Conservation (phyloP, 805 yeast species). For the Hanseniaspora lachancei region DNA sequence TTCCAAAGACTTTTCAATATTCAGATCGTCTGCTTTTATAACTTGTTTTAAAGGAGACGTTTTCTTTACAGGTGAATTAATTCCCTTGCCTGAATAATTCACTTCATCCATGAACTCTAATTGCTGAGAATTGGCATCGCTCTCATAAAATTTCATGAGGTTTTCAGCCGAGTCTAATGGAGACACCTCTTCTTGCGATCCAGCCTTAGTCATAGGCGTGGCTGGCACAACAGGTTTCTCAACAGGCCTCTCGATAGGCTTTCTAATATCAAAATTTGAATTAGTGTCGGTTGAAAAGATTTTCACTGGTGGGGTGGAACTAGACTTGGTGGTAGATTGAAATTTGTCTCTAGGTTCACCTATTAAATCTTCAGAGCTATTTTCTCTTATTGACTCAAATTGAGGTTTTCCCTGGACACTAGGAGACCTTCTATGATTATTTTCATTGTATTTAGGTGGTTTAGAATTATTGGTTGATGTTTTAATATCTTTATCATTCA, state of each 20-base stretch:
- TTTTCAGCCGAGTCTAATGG: neutral
- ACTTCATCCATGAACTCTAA: neutral
- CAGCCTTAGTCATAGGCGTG: neutral
- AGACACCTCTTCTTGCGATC: neutral
- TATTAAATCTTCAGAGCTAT: neutral
- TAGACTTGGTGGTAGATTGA: neutral
- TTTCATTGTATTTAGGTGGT: neutral
- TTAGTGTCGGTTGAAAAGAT: no score
- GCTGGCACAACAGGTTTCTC: neutral
- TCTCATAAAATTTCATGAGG: conserved; percentile 1
- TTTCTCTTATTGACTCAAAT: conserved; percentile 5
- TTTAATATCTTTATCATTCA: neutral
- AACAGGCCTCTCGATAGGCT: neutral
- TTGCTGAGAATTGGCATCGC: neutral
- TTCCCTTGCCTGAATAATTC: neutral
- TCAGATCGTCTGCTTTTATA: neutral
- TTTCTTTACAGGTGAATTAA: neutral
- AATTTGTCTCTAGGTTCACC: neutral
- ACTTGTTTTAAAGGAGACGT: neutral
- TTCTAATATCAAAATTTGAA: no score
- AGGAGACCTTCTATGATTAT: conserved; percentile 5
- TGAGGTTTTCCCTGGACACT: conserved; percentile 11
- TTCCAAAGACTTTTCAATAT: conserved; percentile 2
- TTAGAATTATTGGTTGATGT: neutral
- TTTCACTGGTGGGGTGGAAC: neutral